Evolutionary conservation across 352 stramenopile genomes (phyloP).

Genomic region (Phytophthora litchii): DNA sequence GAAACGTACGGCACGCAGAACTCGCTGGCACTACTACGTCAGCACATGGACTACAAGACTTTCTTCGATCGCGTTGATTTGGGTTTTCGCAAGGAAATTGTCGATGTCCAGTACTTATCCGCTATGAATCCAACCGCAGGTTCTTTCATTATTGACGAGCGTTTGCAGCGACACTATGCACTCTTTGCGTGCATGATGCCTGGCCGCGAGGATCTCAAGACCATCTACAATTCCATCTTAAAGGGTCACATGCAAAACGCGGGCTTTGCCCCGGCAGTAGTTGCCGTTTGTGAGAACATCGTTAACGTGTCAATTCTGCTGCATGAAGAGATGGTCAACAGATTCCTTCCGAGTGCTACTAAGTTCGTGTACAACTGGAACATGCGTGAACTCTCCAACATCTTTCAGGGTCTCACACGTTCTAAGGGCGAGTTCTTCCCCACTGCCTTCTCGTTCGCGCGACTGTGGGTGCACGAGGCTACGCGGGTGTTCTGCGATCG

Average conservation of each 20-base stretch:
- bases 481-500: slow-evolving; percentile 98
- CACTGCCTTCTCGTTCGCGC: slow-evolving; percentile 81
- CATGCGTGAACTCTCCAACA: slow-evolving; percentile 96
- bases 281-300: slow-evolving; percentile 83
- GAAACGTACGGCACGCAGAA: slow-evolving; percentile 98
- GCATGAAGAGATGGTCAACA: slow-evolving; percentile 93
- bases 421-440: slow-evolving; percentile 94
- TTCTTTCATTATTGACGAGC: slow-evolving; percentile 97
- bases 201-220: slow-evolving; percentile 93
- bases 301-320: slow-evolving; percentile 92
- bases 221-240: slow-evolving; percentile 96
- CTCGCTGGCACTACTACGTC: slow-evolving; percentile 92
- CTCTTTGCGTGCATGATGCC: slow-evolving; percentile 97
- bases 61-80: slow-evolving; percentile 96
- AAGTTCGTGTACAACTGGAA: slow-evolving; percentile 99
- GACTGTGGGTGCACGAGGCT: slow-evolving; percentile 96
- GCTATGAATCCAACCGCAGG: slow-evolving; percentile 97
- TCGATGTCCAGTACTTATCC: slow-evolving; percentile 96
- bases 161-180: slow-evolving; percentile 95
- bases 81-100: slow-evolving; percentile 96
- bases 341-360: slow-evolving; percentile 96
- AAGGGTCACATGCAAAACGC: slow-evolving; percentile 92
- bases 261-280: slow-evolving; percentile 62
- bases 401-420: slow-evolving; percentile 95
- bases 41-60: slow-evolving; percentile 96